A percentile compares a stretch with the other conserved stretches of the same genome.
phyloP scores from a whole-genome alignment of 2,329 filamentous ascomycete genomes.

The Talaromyces rugulosus region DNA sequence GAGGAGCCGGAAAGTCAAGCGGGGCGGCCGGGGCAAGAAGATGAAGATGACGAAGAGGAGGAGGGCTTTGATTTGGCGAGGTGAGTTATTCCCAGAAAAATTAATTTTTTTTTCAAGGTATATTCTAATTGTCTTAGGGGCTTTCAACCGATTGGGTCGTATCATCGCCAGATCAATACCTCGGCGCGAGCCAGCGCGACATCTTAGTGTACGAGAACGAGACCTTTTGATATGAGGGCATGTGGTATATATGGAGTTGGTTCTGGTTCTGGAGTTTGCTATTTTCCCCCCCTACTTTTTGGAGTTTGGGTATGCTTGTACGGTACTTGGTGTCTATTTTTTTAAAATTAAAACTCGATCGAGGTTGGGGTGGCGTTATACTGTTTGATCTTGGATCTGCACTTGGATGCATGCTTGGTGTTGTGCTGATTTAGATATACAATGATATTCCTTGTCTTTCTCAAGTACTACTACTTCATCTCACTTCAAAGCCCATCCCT shows the following conservation, averaged over 20 bases:
- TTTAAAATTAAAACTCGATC: background rate
- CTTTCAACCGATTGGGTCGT: constrained; percentile 47
- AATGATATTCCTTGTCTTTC: background rate
- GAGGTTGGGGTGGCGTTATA: background rate
- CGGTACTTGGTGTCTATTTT: background rate
- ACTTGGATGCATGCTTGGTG: background rate
- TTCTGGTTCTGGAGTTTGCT: background rate
- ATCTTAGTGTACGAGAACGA: background rate
- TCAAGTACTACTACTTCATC: background rate
- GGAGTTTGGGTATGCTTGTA: background rate
- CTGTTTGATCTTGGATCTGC: too few species aligned
- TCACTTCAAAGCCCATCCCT: constrained; percentile 61
- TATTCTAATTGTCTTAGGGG: constrained; percentile 27
- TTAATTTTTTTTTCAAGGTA: background rate
- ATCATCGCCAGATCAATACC: constrained; percentile 40
- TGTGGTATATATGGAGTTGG: background rate
- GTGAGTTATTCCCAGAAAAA: constrained; percentile 23
- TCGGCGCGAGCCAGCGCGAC: constrained; percentile 33
- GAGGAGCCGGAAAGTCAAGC: constrained; percentile 19
- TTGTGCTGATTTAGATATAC: background rate
- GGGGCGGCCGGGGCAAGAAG: constrained; percentile 21
- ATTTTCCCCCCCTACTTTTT: background rate
- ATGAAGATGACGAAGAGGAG: constrained; percentile 31
- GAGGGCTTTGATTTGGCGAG: constrained; percentile 45
- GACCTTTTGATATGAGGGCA: background rate